A percentile compares a stretch with the other conserved stretches of the same genome.
phyloP scores from a whole-genome alignment of 1,139 yeast genomes.

The Spathaspora sp. region DNA sequence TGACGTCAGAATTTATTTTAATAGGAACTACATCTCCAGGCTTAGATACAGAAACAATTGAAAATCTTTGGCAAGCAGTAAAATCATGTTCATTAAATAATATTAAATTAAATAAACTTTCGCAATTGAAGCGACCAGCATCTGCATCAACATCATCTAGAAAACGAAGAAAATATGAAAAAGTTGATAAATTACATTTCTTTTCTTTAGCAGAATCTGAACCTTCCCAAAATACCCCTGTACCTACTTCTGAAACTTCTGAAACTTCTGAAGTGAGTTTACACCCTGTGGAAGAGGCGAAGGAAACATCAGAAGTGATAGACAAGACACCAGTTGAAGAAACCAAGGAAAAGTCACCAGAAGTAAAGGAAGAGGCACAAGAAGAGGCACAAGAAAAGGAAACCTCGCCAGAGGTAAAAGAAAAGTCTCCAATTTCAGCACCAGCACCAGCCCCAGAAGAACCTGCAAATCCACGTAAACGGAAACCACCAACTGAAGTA shows the following conservation, averaged over 20 bases:
- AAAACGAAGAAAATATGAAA: slow-evolving; percentile 33
- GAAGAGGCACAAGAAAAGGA: not conserved
- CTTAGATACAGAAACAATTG: slow-evolving; percentile 7
- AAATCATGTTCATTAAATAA: slow-evolving; percentile 5
- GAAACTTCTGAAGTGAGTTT: no score
- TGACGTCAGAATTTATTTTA: slow-evolving; percentile 10
- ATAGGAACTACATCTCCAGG: slow-evolving; percentile 5
- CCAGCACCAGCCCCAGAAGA: not conserved
- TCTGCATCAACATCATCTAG: slow-evolving; percentile 14
- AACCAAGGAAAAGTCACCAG: not conserved
- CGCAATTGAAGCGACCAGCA: slow-evolving; percentile 8
- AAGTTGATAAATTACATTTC: slow-evolving; percentile 33
- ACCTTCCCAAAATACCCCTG: slow-evolving; percentile 10
- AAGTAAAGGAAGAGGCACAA: not conserved
- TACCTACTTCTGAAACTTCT: no score
- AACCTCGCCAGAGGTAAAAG: not conserved
- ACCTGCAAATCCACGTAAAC: not conserved
- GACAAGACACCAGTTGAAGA: not conserved
- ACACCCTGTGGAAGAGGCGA: not conserved
- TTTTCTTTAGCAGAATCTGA: slow-evolving; percentile 23
- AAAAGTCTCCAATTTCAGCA: not conserved
- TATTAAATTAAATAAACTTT: slow-evolving; percentile 10
- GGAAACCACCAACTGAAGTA: not conserved
- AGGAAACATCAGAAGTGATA: not conserved
- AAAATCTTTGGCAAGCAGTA: slow-evolving; percentile 12